phyloP scores from a whole-genome alignment of 2,329 filamentous ascomycete species.

The Emmonsia crescens region DNA sequence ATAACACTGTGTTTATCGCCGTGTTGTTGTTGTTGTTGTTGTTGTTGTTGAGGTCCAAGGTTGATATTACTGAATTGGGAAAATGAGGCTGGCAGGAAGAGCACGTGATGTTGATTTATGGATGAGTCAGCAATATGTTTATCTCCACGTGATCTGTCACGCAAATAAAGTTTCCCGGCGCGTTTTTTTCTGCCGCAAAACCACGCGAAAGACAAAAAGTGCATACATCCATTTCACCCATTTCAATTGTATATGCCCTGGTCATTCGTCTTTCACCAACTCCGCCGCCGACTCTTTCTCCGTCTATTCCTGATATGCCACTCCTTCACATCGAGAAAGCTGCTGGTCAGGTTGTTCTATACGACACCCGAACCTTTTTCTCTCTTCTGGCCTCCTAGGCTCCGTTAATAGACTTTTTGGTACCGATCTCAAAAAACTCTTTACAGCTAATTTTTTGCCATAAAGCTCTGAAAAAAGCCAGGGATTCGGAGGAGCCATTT shows the following conservation, averaged over 20 bases:
- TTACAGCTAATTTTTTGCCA: neutral
- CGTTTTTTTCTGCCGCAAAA: neutral
- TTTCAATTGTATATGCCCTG: too few relatives aligned
- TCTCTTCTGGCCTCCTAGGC: neutral
- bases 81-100: neutral
- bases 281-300: neutral
- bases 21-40: too few relatives aligned
- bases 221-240: too few relatives aligned
- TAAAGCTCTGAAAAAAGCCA: neutral
- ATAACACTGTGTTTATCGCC: neutral
- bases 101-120: neutral
- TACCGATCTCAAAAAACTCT: neutral
- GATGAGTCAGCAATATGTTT: neutral
- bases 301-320: neutral
- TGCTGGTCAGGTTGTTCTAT: neutral
- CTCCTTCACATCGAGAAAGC: neutral
- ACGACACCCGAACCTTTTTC: neutral
- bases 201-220: too few relatives aligned
- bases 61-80: neutral
- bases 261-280: too few relatives aligned
- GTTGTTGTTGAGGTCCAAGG: too few relatives aligned
- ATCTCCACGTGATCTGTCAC: neutral
- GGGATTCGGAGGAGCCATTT: neutral
- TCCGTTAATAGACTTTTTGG: neutral
- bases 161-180: neutral